These are phyloP conservation scores for Oryza rufipogon DNA, from an alignment of 176 grass and related monocot genomes.

Conservation along the genomic window DNA sequence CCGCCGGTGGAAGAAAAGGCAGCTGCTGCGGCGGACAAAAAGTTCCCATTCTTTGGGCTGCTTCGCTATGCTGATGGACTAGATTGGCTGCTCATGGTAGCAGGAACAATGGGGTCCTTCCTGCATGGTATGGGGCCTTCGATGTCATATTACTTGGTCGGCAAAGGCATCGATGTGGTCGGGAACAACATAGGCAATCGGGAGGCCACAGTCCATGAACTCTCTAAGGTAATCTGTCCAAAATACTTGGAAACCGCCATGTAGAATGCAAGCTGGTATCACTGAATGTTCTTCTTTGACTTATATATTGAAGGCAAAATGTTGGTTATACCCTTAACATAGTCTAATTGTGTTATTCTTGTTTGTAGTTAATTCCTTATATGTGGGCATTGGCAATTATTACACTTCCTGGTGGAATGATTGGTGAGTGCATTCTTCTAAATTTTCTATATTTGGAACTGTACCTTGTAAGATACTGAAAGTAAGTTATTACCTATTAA, in stretches of 20 bases:
- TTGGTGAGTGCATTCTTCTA: conserved; percentile 43
- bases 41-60: conserved; percentile 48
- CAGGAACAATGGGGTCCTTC: conserved; percentile 55
- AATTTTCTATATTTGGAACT: conserved; percentile 17
- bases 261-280: conserved; percentile 15
- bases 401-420: conserved; percentile 65
- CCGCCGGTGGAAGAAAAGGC: neutral
- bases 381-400: conserved; percentile 69
- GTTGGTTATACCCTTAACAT: conserved; percentile 27
- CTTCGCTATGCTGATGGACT: conserved; percentile 53
- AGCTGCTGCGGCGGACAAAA: neutral
- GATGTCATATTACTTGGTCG: conserved; percentile 56
- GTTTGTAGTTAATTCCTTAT: conserved; percentile 59
- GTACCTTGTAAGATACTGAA: conserved; percentile 13
- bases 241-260: neutral
- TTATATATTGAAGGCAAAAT: neutral
- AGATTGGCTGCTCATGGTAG: conserved; percentile 62
- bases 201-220: conserved; percentile 42
- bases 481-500: neutral
- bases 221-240: conserved; percentile 42
- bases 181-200: conserved; percentile 48
- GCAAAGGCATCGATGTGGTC: conserved; percentile 48
- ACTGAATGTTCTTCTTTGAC: conserved; percentile 17
- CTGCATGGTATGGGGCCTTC: conserved; percentile 61
- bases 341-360: conserved; percentile 21